Evolutionary conservation across 1,284 basidiomycete genomes (phyloP).

Genomic region (Cryptococcus sp.): DNA sequence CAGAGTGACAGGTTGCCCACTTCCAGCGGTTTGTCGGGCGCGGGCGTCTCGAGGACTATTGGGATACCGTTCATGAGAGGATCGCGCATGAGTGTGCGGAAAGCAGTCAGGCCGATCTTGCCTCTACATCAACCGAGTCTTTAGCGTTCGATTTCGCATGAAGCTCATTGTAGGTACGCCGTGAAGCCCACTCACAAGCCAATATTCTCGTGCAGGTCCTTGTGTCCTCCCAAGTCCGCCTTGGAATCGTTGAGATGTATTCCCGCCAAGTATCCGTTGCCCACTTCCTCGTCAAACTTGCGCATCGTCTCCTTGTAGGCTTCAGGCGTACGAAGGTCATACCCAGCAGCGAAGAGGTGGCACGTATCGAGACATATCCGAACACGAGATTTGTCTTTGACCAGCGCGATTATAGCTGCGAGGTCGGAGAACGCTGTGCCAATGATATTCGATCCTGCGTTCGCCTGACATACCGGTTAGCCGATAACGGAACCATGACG

Average conservation of each 20-base stretch:
- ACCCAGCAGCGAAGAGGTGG: conserved; percentile 80
- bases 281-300: conserved; percentile 68
- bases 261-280: conserved; percentile 70
- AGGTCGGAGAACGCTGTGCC: conserved; percentile 72
- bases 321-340: conserved; percentile 69
- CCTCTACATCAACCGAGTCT: conserved; percentile 57
- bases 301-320: conserved; percentile 54
- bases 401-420: conserved; percentile 67
- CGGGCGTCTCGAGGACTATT: conserved; percentile 77
- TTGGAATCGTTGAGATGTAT: conserved; percentile 88
- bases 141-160: background rate
- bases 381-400: conserved; percentile 72
- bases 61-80: conserved; percentile 69
- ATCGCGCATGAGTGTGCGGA: conserved; percentile 70
- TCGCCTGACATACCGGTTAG: conserved; percentile 60
- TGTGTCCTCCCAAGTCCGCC: conserved; percentile 63
- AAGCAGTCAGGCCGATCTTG: conserved; percentile 65
- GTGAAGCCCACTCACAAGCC: conserved; percentile 62
- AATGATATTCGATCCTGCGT: conserved; percentile 71
- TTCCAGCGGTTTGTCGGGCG: conserved; percentile 50
- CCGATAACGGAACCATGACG: background rate
- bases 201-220: conserved; percentile 81
- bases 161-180: background rate
- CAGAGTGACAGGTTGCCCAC: conserved; percentile 62
- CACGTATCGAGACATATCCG: conserved; percentile 87